Percentiles rank a stretch among this genome's conserved stretches.
phyloP scores from a whole-genome alignment of 768 basidiomycete species.

The Sistotremastrum suecicum region DNA sequence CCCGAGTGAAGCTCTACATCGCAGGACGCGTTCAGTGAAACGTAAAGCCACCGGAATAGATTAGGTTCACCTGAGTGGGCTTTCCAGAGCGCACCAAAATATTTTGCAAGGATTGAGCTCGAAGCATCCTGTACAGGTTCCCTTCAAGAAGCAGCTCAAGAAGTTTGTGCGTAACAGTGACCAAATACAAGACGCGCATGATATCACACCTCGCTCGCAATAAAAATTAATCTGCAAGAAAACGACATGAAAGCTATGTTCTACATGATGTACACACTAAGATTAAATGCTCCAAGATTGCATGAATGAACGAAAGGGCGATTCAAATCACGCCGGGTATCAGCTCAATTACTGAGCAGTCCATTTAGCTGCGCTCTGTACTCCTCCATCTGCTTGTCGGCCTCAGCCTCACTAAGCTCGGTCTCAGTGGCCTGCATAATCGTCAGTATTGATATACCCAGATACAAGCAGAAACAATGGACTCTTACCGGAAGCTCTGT shows the following conservation, averaged over 20 bases:
- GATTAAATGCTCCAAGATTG: too few species aligned
- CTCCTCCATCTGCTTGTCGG: slow-evolving; percentile 77
- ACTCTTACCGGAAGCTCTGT: slow-evolving; percentile 61
- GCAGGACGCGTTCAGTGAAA: background rate
- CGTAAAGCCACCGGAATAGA: background rate
- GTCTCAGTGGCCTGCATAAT: slow-evolving; percentile 39
- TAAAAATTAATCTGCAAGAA: too few species aligned
- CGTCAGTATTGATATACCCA: slow-evolving; percentile 2
- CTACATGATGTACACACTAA: too few species aligned
- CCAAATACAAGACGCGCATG: too few species aligned
- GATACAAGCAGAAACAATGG: slow-evolving; percentile 1
- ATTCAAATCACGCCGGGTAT: too few species aligned
- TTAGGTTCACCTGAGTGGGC: background rate
- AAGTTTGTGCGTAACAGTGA: too few species aligned
- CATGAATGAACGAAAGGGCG: too few species aligned
- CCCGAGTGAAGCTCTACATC: slow-evolving; percentile 32
- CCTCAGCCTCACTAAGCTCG: slow-evolving; percentile 62
- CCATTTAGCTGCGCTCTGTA: slow-evolving; percentile 86
- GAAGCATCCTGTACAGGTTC: too few species aligned
- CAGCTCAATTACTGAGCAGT: slow-evolving; percentile 43
- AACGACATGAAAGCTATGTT: too few species aligned
- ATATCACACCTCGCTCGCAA: too few species aligned
- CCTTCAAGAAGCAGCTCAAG: too few species aligned
- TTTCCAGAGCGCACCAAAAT: background rate
- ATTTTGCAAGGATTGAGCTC: too few species aligned